A percentile compares a stretch with the other conserved stretches of the same genome.
Conservation (phyloP, 2,329 filamentous ascomycete species). For the Fragosphaeria purpurea region DNA sequence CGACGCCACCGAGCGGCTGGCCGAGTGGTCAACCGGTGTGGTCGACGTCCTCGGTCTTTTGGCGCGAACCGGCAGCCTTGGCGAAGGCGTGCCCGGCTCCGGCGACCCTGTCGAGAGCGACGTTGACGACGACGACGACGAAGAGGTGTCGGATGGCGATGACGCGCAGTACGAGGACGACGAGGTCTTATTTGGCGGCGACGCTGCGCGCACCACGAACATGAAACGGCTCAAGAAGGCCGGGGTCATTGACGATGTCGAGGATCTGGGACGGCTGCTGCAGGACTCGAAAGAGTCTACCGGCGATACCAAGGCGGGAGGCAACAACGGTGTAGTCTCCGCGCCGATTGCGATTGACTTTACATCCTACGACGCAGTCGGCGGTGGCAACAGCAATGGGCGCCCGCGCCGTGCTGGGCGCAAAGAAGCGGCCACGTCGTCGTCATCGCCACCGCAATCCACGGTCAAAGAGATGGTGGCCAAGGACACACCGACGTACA, state of each 20-base stretch:
- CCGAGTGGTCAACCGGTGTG: constrained; percentile 71
- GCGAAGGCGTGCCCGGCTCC: constrained; percentile 63
- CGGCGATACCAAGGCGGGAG: constrained; percentile 14
- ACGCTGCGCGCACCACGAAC: constrained; percentile 27
- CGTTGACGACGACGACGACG: constrained; percentile 56
- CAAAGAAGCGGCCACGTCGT: constrained; percentile 21
- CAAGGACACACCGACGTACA: constrained; percentile 77
- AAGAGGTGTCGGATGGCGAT: constrained; percentile 61
- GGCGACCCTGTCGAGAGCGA: constrained; percentile 80
- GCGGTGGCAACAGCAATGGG: constrained; percentile 24
- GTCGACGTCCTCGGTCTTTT: constrained; percentile 58
- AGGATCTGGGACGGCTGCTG: constrained; percentile 67
- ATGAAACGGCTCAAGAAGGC: constrained; percentile 32
- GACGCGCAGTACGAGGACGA: constrained; percentile 33
- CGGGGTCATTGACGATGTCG: constrained; percentile 61
- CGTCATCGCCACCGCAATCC: constrained; percentile 22
- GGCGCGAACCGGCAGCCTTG: constrained; percentile 48
- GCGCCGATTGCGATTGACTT: constrained; percentile 73
- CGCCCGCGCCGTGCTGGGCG: constrained; percentile 15
- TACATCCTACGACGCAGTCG: constrained; percentile 50
- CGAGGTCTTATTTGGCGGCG: constrained; percentile 40
- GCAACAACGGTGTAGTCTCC: constrained; percentile 7
- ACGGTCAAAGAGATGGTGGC: constrained; percentile 87
- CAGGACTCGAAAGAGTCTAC: constrained; percentile 33
- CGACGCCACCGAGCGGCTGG: constrained; percentile 54